phyloP scores from a whole-genome alignment of 768 basidiomycete genomes.

The Termitomyces sp. region DNA sequence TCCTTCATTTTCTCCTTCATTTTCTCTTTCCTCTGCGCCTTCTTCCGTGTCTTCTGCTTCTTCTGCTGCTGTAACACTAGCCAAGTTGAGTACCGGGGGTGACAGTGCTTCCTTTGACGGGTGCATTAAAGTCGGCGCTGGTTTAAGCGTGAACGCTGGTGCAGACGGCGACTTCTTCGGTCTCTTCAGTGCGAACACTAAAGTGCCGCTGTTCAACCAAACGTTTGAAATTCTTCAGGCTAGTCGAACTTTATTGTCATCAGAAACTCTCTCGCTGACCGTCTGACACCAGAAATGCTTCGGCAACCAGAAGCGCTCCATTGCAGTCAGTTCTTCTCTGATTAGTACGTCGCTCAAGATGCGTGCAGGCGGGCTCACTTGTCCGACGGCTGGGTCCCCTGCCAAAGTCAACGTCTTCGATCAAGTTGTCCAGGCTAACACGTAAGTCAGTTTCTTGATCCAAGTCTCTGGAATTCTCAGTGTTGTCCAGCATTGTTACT shows the following conservation, averaged over 20 bases:
- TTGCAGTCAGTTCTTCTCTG: conserved; percentile 1
- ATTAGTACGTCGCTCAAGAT: background rate
- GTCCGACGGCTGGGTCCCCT: background rate
- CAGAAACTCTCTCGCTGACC: background rate
- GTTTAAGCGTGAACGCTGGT: conserved; percentile 24
- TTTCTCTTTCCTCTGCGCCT: background rate
- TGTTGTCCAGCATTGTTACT: background rate
- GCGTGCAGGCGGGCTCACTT: conserved; percentile 8
- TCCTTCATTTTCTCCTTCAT: background rate
- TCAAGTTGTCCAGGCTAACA: conserved; percentile 8
- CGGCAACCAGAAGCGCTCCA: conserved; percentile 12
- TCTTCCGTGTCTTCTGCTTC: background rate
- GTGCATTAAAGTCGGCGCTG: conserved; percentile 26
- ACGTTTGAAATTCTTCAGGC: conserved; percentile 28
- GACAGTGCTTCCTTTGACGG: conserved; percentile 22
- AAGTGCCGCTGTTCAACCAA: conserved; percentile 23
- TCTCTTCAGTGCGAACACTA: conserved; percentile 20
- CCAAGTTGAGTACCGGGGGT: conserved; percentile 1
- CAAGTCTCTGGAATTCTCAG: background rate
- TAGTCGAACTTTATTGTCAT: background rate
- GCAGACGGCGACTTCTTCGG: conserved; percentile 24
- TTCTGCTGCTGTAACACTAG: background rate
- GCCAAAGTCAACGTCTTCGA: conserved; percentile 2
- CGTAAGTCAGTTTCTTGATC: conserved; percentile 1
- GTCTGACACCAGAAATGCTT: conserved; percentile 17